phyloP scores from a whole-genome alignment of 371 early-diverging fungal genomes.

The Mortierella sp. region DNA sequence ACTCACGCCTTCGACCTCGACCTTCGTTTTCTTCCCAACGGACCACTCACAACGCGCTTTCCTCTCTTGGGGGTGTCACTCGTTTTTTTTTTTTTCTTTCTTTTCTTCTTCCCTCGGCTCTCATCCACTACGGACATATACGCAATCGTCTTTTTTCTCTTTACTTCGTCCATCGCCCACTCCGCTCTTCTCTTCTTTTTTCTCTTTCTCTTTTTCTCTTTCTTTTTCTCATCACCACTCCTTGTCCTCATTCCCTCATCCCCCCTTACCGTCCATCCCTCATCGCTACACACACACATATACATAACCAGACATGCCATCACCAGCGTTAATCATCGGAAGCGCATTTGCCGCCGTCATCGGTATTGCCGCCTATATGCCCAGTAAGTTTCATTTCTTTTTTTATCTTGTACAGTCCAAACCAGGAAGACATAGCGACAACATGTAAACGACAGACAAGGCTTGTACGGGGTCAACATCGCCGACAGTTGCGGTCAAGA shows the following conservation, averaged over 20 bases:
- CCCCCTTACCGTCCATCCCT: background rate
- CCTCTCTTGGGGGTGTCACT: conserved; percentile 3
- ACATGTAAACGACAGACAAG: background rate
- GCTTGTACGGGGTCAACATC: too few species aligned
- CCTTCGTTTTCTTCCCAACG: background rate
- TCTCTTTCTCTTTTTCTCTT: background rate
- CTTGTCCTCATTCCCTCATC: background rate
- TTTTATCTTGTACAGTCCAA: background rate
- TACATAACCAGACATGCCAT: conserved; percentile 32
- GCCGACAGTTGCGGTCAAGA: too few species aligned
- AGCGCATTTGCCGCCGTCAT: conserved; percentile 41
- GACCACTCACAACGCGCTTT: conserved; percentile 7
- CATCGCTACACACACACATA: background rate
- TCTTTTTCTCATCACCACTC: background rate
- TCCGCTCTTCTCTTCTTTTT: background rate
- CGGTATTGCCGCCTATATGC: conserved; percentile 46
- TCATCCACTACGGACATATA: background rate
- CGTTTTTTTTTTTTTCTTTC: background rate
- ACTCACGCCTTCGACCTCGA: background rate
- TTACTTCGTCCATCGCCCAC: background rate
- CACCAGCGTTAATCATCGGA: conserved; percentile 24
- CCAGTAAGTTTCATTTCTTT: conserved; percentile 30
- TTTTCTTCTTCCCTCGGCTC: background rate
- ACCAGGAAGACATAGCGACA: background rate
- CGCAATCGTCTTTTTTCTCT: background rate